These are phyloP conservation scores for Vanrija sp. DNA, from an alignment of 1,284 basidiomycete species.

Conservation along the genomic window DNA sequence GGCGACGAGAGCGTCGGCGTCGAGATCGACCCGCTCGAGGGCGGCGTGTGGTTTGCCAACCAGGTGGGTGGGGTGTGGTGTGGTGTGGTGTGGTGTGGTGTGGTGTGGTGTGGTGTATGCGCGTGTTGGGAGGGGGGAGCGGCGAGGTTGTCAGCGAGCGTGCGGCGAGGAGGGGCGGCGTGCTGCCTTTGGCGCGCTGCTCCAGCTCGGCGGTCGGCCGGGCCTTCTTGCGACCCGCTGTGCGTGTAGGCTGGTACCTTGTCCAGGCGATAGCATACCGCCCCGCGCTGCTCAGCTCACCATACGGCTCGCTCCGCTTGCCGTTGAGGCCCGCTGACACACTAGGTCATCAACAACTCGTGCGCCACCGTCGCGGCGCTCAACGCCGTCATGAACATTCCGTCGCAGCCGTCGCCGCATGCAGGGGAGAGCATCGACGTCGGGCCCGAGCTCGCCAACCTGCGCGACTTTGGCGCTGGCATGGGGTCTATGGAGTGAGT, in stretches of 20 bases:
- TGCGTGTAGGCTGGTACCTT: too few relatives aligned
- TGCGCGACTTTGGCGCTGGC: slow-evolving; percentile 71
- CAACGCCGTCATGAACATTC: slow-evolving; percentile 85
- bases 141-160: too few relatives aligned
- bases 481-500: slow-evolving; percentile 68
- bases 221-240: too few relatives aligned
- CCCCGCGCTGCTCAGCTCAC: not conserved
- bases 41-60: slow-evolving; percentile 80
- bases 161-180: too few relatives aligned
- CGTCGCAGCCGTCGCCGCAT: not conserved
- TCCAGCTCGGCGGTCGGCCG: too few relatives aligned
- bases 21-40: slow-evolving; percentile 61
- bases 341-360: slow-evolving; percentile 79
- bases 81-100: slow-evolving; percentile 12
- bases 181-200: too few relatives aligned
- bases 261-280: too few relatives aligned
- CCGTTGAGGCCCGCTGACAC: not conserved
- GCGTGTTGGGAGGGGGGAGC: not conserved
- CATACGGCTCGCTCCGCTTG: not conserved
- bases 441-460: slow-evolving; percentile 62
- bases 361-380: slow-evolving; percentile 88
- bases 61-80: slow-evolving; percentile 52
- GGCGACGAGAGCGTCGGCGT: slow-evolving; percentile 49
- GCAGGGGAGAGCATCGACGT: slow-evolving; percentile 4
- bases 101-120: not conserved